Evolutionary conservation across 2,329 filamentous ascomycete genomes (phyloP).

Genomic region (Calonectria honghensis): DNA sequence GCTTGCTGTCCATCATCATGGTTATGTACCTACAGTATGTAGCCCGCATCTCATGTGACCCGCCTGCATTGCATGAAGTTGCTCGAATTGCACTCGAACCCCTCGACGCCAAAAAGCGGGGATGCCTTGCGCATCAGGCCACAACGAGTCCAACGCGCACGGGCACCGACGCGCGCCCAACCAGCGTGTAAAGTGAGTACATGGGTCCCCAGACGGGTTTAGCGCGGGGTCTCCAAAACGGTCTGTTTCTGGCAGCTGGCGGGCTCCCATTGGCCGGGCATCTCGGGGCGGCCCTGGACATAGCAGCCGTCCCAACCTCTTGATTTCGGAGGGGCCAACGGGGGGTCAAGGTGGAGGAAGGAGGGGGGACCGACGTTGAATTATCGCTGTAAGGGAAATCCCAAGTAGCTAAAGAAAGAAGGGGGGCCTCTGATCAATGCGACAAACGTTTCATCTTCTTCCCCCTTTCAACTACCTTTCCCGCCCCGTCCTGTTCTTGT

Average conservation of each 20-base stretch:
- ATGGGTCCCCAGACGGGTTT: slow-evolving; percentile 32
- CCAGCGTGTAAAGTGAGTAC: slow-evolving; percentile 53
- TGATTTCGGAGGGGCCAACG: slow-evolving; percentile 45
- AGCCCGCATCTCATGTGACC: slow-evolving; percentile 16
- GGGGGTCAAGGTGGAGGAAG: slow-evolving; percentile 16
- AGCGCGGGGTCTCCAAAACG: slow-evolving; percentile 50
- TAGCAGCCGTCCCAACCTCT: slow-evolving; percentile 50
- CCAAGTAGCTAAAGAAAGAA: slow-evolving; percentile 12
- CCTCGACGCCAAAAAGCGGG: slow-evolving; percentile 40
- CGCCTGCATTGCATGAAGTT: slow-evolving; percentile 22
- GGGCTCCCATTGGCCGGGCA: slow-evolving; percentile 48
- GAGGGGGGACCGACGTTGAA: background rate
- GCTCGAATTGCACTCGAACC: slow-evolving; percentile 19
- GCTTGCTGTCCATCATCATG: background rate
- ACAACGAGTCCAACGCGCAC: slow-evolving; percentile 33
- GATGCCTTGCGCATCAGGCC: slow-evolving; percentile 55
- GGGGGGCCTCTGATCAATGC: slow-evolving; percentile 23
- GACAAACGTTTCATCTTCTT: slow-evolving; percentile 35
- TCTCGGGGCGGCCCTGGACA: slow-evolving; percentile 23
- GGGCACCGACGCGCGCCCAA: slow-evolving; percentile 29
- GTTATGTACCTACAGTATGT: slow-evolving; percentile 8
- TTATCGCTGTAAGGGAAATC: slow-evolving; percentile 36
- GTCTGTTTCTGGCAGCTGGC: slow-evolving; percentile 48
- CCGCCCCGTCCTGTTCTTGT: background rate
- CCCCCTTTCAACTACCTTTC: slow-evolving; percentile 16